These are phyloP conservation scores for Gamsiella multidivaricata DNA, from an alignment of 192 early-diverging fungal species.

Conservation along the genomic window DNA sequence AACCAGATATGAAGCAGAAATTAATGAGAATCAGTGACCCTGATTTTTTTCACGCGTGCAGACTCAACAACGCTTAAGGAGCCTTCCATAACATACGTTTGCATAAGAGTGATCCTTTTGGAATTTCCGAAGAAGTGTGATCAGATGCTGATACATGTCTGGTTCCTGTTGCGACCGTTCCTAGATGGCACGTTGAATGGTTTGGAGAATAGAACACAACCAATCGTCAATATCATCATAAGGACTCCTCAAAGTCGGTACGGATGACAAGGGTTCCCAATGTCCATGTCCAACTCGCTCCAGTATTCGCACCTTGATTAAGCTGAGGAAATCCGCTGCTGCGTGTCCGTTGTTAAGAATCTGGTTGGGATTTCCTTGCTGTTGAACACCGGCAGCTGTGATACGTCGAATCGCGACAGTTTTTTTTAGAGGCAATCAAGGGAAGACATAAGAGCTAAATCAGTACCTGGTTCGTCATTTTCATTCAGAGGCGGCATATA, in stretches of 20 bases:
- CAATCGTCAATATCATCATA: no score
- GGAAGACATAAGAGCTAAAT: no score
- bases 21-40: background rate
- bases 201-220: background rate
- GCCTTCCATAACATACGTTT: constrained; percentile 14
- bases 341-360: constrained; percentile 29
- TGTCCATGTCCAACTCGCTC: no score
- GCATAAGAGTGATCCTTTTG: constrained; percentile 50
- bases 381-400: background rate
- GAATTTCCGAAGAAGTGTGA: constrained; percentile 46
- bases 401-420: no score
- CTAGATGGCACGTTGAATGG: background rate
- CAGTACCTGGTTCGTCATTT: no score
- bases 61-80: background rate
- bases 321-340: constrained; percentile 42
- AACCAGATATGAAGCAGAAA: background rate
- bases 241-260: no score
- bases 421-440: no score
- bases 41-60: background rate
- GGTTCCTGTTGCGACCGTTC: constrained; percentile 44
- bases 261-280: no score
- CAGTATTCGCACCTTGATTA: constrained; percentile 49
- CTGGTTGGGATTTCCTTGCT: constrained; percentile 13
- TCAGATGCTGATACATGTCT: constrained; percentile 52
- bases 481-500: no score